phyloP scores from a whole-genome alignment of 805 yeast species.

The Wickerhamiella alocasiicola region DNA sequence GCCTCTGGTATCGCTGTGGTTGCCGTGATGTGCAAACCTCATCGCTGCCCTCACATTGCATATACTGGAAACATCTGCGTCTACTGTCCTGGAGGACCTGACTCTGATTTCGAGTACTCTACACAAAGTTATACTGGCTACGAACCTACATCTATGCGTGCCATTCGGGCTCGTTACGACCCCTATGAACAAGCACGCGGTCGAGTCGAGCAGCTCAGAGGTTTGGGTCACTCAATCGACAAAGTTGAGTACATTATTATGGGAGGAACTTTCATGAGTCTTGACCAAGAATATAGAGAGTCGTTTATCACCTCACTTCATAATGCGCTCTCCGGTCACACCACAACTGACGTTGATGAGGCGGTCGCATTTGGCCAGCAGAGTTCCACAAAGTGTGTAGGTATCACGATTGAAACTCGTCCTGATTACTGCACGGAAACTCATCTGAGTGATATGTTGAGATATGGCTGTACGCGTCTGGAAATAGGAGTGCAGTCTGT shows the following conservation, averaged over 20 bases:
- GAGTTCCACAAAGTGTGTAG: conserved; percentile 92
- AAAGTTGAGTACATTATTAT: conserved; percentile 94
- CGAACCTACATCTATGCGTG: conserved; percentile 98
- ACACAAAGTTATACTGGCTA: conserved; percentile 98
- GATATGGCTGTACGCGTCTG: conserved; percentile 90
- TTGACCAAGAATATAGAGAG: conserved; percentile 83
- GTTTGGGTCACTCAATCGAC: conserved; percentile 90
- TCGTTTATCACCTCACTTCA: conserved; percentile 78
- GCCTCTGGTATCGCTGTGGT: conserved; percentile 99
- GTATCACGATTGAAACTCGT: conserved; percentile 94
- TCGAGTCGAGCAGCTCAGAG: conserved; percentile 88
- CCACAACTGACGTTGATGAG: conserved; percentile 78
- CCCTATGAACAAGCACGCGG: conserved; percentile 99
- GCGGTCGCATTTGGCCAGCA: conserved; percentile 86
- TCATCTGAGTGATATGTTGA: conserved; percentile 88
- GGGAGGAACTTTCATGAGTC: conserved; percentile 99
- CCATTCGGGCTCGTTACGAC: conserved; percentile 96
- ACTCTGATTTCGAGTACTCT: conserved; percentile 92
- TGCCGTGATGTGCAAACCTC: conserved; percentile 99
- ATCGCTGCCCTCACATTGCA: conserved; percentile 97
- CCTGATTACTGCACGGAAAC: conserved; percentile 97
- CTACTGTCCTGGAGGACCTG: conserved; percentile 98
- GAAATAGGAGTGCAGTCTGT: conserved; percentile 97
- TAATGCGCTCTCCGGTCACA: conserved; percentile 88
- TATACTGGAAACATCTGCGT: conserved; percentile 98